Conservation (phyloP, 2,329 filamentous ascomycete species). For the Neofusicoccum sp. region DNA sequence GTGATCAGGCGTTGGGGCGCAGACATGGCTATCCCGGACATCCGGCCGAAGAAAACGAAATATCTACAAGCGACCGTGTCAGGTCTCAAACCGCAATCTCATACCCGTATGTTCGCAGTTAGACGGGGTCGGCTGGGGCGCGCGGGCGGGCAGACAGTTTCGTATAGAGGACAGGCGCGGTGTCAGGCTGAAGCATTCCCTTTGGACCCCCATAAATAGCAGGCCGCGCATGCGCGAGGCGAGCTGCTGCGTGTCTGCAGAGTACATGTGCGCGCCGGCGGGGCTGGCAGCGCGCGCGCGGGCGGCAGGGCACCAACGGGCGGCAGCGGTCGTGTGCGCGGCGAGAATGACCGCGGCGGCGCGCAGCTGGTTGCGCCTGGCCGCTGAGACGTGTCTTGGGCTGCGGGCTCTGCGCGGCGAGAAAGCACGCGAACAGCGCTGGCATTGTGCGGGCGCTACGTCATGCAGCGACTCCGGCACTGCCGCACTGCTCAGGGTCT, state of each 20-base stretch:
- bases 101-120: conserved; percentile 2
- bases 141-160: background rate
- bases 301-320: background rate
- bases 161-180: background rate
- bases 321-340: too few relatives aligned
- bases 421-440: conserved; percentile 14
- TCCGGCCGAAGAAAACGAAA: background rate
- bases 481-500: conserved; percentile 1
- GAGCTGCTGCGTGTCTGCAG: background rate
- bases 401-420: background rate
- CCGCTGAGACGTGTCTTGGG: background rate
- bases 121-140: too few relatives aligned
- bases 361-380: background rate
- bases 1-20: conserved; percentile 17
- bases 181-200: background rate
- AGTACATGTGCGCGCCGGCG: background rate
- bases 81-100: conserved; percentile 12
- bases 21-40: conserved; percentile 14
- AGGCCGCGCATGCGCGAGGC: background rate
- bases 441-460: background rate
- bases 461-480: conserved; percentile 6
- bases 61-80: conserved; percentile 4
- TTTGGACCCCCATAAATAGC: conserved; percentile 4
- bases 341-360: background rate
- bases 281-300: background rate